phyloP scores from a whole-genome alignment of 2,329 filamentous ascomycete species.

The Fusarium setosum region DNA sequence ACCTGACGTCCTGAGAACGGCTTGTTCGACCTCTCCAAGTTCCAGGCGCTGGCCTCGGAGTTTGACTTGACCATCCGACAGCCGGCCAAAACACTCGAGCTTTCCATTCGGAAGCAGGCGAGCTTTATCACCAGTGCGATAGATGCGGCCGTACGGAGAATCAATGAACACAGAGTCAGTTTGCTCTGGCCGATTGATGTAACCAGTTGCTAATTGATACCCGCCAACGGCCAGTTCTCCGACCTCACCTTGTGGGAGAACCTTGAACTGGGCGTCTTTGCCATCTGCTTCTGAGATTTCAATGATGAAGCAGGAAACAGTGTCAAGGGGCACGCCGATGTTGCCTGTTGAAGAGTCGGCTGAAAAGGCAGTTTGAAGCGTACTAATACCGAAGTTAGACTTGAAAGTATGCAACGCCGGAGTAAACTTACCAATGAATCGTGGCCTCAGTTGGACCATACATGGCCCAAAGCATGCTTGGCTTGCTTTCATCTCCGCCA shows the following conservation, averaged over 20 bases:
- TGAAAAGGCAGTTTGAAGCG: constrained; percentile 73
- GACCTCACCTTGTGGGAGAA: constrained; percentile 73
- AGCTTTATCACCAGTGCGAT: constrained; percentile 88
- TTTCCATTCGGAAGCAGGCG: constrained; percentile 73
- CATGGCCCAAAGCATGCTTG: constrained; percentile 87
- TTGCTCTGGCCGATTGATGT: constrained; percentile 83
- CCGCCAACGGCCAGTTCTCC: constrained; percentile 89
- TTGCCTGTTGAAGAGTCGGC: constrained; percentile 68
- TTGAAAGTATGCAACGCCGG: not conserved
- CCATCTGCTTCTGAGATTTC: constrained; percentile 51
- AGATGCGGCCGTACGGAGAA: constrained; percentile 75
- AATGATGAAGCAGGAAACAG: constrained; percentile 82
- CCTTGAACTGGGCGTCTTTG: constrained; percentile 50
- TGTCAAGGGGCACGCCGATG: constrained; percentile 83
- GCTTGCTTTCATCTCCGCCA: constrained; percentile 64
- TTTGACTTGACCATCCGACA: constrained; percentile 86
- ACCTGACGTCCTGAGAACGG: constrained; percentile 67
- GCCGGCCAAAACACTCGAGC: constrained; percentile 86
- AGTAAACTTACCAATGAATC: constrained; percentile 76
- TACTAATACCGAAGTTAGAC: constrained; percentile 58
- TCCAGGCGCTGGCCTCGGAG: constrained; percentile 86
- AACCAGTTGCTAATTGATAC: constrained; percentile 80
- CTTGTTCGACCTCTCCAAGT: constrained; percentile 82
- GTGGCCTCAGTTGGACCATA: constrained; percentile 94
- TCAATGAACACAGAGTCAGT: constrained; percentile 78